Evolutionary conservation across 2,329 filamentous ascomycete species (phyloP).

Genomic region (Beauveria sp.): DNA sequence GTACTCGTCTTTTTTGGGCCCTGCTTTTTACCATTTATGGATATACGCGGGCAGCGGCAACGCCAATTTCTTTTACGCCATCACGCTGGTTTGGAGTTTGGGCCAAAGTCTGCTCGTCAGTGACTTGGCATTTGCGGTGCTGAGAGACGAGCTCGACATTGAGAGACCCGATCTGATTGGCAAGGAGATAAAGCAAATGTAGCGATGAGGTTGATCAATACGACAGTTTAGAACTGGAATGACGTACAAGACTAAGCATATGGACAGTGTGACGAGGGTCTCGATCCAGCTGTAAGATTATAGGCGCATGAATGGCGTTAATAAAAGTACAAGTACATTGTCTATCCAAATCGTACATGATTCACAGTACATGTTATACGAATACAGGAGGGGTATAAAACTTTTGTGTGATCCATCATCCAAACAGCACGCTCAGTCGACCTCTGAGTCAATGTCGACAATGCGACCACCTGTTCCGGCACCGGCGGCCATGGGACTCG

Average conservation of each 20-base stretch:
- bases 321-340: conserved; percentile 6
- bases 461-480: conserved; percentile 19
- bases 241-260: neutral
- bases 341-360: conserved; percentile 10
- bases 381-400: conserved; percentile 7
- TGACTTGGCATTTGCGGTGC: conserved; percentile 78
- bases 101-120: conserved; percentile 80
- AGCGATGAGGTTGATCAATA: conserved; percentile 15
- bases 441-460: conserved; percentile 28
- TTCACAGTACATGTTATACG: conserved; percentile 1
- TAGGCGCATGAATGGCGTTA: neutral
- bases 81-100: conserved; percentile 96
- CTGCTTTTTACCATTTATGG: conserved; percentile 95
- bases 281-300: neutral
- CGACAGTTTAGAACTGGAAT: neutral
- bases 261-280: neutral
- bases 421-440: conserved; percentile 20
- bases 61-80: conserved; percentile 98
- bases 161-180: conserved; percentile 85
- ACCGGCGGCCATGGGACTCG: conserved; percentile 11
- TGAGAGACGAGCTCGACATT: conserved; percentile 90
- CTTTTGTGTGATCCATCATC: neutral
- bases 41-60: conserved; percentile 97
- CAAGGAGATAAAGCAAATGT: conserved; percentile 82
- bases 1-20: conserved; percentile 82